phyloP scores from a whole-genome alignment of 306 rosid species.

The Castanospermum australe region DNA sequence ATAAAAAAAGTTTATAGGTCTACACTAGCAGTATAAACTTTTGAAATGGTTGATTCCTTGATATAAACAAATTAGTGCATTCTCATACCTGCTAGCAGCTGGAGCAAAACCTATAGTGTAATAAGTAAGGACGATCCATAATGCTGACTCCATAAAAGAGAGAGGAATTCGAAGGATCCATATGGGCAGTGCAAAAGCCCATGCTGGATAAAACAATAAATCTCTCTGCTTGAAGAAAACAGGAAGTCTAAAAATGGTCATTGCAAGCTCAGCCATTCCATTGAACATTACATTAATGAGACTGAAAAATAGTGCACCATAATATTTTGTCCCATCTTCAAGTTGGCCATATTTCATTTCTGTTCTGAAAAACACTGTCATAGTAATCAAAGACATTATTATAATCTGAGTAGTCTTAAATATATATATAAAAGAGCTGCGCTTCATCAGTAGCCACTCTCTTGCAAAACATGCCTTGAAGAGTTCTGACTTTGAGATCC shows the following conservation, averaged over 20 bases:
- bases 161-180: constrained; percentile 72
- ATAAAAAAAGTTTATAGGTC: neutral
- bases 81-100: constrained; percentile 65
- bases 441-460: constrained; percentile 71
- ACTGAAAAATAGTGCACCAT: constrained; percentile 69
- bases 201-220: constrained; percentile 57
- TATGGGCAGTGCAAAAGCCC: constrained; percentile 80
- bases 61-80: neutral
- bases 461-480: constrained; percentile 72
- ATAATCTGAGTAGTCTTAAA: constrained; percentile 71
- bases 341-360: constrained; percentile 60
- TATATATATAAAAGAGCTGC: constrained; percentile 60
- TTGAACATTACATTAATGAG: constrained; percentile 74
- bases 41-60: neutral
- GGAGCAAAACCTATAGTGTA: constrained; percentile 84
- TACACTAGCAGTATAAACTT: neutral
- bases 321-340: constrained; percentile 59
- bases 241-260: constrained; percentile 65
- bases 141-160: constrained; percentile 66
- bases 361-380: constrained; percentile 69
- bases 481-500: constrained; percentile 64
- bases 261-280: constrained; percentile 74
- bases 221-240: constrained; percentile 79
- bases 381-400: constrained; percentile 58
- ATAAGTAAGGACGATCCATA: constrained; percentile 72